Evolutionary conservation across 139 green algal species (phyloP).

Genomic region (Limnomonas spitsbergensis): DNA sequence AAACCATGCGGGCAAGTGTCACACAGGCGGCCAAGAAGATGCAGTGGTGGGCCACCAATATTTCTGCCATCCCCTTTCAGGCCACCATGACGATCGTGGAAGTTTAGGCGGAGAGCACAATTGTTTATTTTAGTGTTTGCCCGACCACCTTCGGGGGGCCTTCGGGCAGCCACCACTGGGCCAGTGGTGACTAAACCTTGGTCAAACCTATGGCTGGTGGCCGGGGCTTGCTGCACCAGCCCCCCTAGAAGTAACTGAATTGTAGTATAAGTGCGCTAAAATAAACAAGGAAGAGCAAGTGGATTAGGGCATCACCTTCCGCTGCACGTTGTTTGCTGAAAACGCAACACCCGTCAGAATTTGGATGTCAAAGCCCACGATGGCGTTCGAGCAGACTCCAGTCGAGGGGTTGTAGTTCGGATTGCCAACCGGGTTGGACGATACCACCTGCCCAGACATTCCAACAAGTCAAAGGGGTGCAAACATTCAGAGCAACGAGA

Average conservation of each 20-base stretch:
- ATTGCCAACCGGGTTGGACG: background rate
- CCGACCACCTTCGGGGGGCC: no score
- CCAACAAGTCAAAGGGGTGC: no score
- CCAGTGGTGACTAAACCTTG: background rate
- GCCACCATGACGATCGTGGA: background rate
- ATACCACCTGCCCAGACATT: background rate
- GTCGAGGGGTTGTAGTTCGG: background rate
- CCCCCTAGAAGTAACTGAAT: no score
- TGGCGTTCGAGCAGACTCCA: conserved; percentile 31
- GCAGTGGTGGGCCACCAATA: no score
- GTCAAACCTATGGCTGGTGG: background rate
- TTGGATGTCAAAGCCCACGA: conserved; percentile 40
- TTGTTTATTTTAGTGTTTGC: no score
- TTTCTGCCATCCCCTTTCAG: background rate
- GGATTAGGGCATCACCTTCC: conserved; percentile 33
- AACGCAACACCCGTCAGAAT: conserved; percentile 43
- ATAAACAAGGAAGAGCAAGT: no score
- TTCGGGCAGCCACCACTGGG: no score
- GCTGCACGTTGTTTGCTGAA: conserved; percentile 43
- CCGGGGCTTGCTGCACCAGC: background rate
- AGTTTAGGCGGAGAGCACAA: background rate
- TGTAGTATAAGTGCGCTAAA: no score
- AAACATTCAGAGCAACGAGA: background rate
- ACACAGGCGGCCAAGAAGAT: background rate
- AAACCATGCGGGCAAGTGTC: background rate